Conservation (phyloP, 345 rosid species). For the Gossypium mustelinum region DNA sequence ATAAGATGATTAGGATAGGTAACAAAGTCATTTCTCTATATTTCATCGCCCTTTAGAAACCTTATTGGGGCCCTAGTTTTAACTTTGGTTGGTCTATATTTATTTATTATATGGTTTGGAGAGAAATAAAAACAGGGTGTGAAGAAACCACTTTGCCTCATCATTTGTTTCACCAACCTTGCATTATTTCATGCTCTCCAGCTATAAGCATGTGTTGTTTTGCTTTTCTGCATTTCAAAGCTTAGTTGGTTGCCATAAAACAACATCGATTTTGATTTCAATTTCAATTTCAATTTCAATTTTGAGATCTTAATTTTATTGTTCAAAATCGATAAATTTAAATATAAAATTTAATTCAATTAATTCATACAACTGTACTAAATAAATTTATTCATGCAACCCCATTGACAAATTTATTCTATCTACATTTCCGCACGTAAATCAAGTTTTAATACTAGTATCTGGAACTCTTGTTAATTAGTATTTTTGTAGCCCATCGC, state of each 20-base stretch:
- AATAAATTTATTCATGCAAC: too few relatives aligned
- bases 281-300: too few relatives aligned
- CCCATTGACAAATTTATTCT: too few relatives aligned
- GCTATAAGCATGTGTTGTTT: slow-evolving; percentile 26
- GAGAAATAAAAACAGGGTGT: slow-evolving; percentile 11
- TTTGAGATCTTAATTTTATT: too few relatives aligned
- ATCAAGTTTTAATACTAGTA: too few relatives aligned
- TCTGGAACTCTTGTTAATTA: too few relatives aligned
- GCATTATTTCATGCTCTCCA: slow-evolving; percentile 35
- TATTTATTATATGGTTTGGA: not conserved
- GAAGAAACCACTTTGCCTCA: not conserved
- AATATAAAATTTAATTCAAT: too few relatives aligned
- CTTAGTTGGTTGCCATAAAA: not conserved
- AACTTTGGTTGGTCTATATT: not conserved
- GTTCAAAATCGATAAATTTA: too few relatives aligned
- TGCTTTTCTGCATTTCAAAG: slow-evolving; percentile 24
- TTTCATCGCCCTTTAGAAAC: not conserved
- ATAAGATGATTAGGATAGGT: slow-evolving; percentile 42
- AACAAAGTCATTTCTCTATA: slow-evolving; percentile 17
- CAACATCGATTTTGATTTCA: too few relatives aligned
- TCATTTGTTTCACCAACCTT: slow-evolving; percentile 49
- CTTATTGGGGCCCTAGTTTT: not conserved
- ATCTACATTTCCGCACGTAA: too few relatives aligned
- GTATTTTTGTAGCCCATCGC: too few relatives aligned
- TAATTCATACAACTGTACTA: too few relatives aligned